A percentile compares a stretch with the other conserved stretches of the same genome.
Evolutionary conservation across 805 yeast species (phyloP).

Genomic region (Scheffersomyces amazonensis): DNA sequence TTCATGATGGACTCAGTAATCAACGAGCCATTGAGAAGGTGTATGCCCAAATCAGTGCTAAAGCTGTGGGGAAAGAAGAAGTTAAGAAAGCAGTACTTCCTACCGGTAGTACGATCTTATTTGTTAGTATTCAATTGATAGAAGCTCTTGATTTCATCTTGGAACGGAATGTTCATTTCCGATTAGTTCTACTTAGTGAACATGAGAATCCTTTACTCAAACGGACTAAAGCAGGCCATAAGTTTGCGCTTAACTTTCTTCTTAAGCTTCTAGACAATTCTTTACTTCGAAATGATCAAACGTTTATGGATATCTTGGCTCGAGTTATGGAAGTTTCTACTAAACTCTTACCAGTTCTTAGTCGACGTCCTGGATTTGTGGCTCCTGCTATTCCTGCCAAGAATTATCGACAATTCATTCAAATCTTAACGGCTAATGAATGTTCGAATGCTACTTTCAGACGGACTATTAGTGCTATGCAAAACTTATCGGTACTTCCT

Average conservation of each 20-base stretch:
- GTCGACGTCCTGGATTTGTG: slow-evolving; percentile 18
- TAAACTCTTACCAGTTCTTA: slow-evolving; percentile 58
- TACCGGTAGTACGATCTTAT: slow-evolving; percentile 59
- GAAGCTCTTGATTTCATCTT: slow-evolving; percentile 72
- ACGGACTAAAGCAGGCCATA: slow-evolving; percentile 33
- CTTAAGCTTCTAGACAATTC: slow-evolving; percentile 60
- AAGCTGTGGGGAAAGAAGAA: slow-evolving; percentile 31
- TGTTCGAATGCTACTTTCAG: slow-evolving; percentile 84
- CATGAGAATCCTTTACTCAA: slow-evolving; percentile 50
- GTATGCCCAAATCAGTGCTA: slow-evolving; percentile 52
- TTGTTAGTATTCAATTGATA: slow-evolving; percentile 73
- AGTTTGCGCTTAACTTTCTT: slow-evolving; percentile 71
- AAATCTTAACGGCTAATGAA: slow-evolving; percentile 73
- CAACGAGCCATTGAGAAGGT: slow-evolving; percentile 59
- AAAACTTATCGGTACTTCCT: slow-evolving; percentile 60
- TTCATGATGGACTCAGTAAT: slow-evolving; percentile 72
- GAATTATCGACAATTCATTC: slow-evolving; percentile 60
- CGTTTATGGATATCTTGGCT: slow-evolving; percentile 73
- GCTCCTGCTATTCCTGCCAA: slow-evolving; percentile 64
- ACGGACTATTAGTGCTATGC: slow-evolving; percentile 78
- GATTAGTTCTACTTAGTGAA: slow-evolving; percentile 75
- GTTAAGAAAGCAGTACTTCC: slow-evolving; percentile 40
- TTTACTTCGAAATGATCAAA: slow-evolving; percentile 67
- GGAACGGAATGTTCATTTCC: slow-evolving; percentile 62
- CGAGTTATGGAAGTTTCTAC: slow-evolving; percentile 75